A percentile compares a stretch with the other conserved stretches of the same genome.
These are phyloP conservation scores for Beauveria bassiana DNA, from an alignment of 2,329 filamentous ascomycete species.

Conservation along the genomic window DNA sequence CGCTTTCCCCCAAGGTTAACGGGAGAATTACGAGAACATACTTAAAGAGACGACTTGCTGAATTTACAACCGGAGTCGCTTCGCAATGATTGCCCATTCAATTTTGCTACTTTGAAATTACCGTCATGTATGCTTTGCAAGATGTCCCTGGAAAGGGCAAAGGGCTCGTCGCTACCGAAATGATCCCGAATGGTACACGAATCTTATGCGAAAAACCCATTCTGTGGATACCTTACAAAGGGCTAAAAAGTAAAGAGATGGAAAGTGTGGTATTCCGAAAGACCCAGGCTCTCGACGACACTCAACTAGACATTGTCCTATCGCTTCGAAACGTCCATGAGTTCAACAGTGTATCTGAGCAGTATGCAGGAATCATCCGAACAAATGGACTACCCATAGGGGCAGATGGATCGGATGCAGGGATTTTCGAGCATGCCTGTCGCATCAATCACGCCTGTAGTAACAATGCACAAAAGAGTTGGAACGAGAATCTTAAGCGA, in stretches of 20 bases:
- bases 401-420: neutral
- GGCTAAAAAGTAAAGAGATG: neutral
- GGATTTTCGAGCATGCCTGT: neutral
- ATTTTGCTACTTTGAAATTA: neutral
- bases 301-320: neutral
- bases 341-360: neutral
- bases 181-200: neutral
- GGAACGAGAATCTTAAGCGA: neutral
- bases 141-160: neutral
- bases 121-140: neutral
- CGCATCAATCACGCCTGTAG: neutral
- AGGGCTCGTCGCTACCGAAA: neutral
- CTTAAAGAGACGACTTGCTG: too few species aligned
- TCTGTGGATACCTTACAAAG: neutral
- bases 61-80: too few species aligned
- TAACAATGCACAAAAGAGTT: neutral
- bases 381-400: neutral
- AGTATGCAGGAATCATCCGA: neutral
- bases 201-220: neutral
- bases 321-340: neutral
- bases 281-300: neutral
- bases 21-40: too few species aligned
- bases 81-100: too few species aligned
- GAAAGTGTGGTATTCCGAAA: neutral
- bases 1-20: too few species aligned